These are phyloP conservation scores for Crithidia thermophila DNA, from an alignment of 208 protist species.

Conservation along the genomic window DNA sequence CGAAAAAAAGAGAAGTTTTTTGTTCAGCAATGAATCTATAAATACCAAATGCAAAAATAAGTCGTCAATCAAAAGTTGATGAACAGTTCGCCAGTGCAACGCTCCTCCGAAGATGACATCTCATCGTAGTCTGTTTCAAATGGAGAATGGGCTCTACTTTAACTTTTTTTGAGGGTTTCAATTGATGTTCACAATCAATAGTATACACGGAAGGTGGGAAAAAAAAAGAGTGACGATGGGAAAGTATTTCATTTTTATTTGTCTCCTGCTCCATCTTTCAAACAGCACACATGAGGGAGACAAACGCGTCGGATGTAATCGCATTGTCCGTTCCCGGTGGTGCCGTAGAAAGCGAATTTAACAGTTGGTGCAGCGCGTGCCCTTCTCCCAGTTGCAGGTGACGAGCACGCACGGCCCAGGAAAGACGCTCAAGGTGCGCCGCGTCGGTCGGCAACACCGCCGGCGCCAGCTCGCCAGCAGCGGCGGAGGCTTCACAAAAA, in stretches of 20 bases:
- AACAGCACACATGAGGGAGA: slow-evolving; percentile 12
- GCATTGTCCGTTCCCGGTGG: neutral
- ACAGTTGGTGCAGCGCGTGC: slow-evolving; percentile 18
- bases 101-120: no score
- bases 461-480: slow-evolving; percentile 15
- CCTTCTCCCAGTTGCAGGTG: slow-evolving; percentile 1
- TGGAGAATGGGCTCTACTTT: no score
- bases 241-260: neutral
- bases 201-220: no score
- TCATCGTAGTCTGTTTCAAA: no score
- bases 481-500: slow-evolving; percentile 8
- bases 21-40: no score
- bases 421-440: slow-evolving; percentile 23
- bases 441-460: slow-evolving; percentile 17
- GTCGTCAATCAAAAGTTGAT: no score
- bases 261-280: neutral
- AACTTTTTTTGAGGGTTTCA: no score
- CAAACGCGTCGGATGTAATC: slow-evolving; percentile 17
- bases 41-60: no score
- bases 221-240: neutral
- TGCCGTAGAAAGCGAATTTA: neutral
- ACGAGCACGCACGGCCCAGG: slow-evolving; percentile 10
- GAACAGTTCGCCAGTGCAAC: no score
- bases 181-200: no score
- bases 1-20: no score